Conservation (phyloP, 208 protist genomes). For the Crithidia thermophila region DNA sequence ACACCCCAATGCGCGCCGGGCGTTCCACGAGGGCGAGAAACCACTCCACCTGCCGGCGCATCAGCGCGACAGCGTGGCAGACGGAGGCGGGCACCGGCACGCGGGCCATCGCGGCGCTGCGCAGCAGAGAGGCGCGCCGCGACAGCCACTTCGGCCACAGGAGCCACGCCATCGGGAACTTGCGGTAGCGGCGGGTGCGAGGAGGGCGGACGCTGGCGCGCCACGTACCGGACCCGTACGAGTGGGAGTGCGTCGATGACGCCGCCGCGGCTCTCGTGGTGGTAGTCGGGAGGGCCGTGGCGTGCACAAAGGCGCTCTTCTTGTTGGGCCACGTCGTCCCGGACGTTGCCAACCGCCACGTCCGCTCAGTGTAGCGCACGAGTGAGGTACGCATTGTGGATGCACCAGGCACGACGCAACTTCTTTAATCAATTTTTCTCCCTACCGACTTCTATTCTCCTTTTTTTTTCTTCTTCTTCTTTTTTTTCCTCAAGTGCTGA, state of each 20-base stretch:
- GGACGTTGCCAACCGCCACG: constrained; percentile 14
- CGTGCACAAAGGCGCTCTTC: background rate
- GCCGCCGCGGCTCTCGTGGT: background rate
- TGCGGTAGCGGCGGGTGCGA: background rate
- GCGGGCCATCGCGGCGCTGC: background rate
- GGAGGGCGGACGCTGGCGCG: too few relatives aligned
- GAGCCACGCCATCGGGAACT: background rate
- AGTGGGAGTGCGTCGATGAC: background rate
- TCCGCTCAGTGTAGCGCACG: background rate
- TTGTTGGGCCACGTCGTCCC: background rate
- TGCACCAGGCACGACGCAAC: too few relatives aligned
- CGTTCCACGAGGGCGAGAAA: constrained; percentile 21
- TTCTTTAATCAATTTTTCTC: too few relatives aligned
- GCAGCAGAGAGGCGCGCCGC: background rate
- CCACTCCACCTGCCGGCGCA: background rate
- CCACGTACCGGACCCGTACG: too few relatives aligned
- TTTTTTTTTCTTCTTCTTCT: too few relatives aligned
- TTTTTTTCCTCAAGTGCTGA: background rate
- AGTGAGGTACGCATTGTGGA: constrained; percentile 4
- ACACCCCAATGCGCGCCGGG: constrained; percentile 6
- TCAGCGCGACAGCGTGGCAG: background rate
- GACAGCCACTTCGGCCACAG: constrained; percentile 8
- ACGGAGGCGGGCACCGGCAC: constrained; percentile 3
- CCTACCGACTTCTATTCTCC: too few relatives aligned
- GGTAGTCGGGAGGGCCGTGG: background rate